Evolutionary conservation across 2,329 filamentous ascomycete genomes (phyloP), one percentile per base, ranked within the genome.

Genomic region (Mariannaea elegans): DNA sequence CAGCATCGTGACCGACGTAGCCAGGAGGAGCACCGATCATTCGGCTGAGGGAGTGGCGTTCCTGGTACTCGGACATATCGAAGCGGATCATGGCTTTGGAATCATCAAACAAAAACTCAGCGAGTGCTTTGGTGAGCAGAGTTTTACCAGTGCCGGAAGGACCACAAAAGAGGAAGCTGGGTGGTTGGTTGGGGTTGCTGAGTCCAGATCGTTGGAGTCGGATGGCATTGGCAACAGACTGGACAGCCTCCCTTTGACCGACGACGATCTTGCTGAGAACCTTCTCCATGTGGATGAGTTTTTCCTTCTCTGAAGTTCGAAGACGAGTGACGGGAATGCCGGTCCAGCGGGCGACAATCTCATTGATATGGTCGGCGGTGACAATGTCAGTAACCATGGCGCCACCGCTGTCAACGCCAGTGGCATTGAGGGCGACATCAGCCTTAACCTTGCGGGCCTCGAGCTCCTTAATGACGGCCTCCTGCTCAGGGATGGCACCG

Each of bases 41-140:
- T 61, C 95, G 89, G 75, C 93, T 97, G 13, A 99, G 86, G 1
- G 94, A 91, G 76, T 99, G 95, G 5, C 94, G 90, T 78, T 99
- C 95, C 78, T 99, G 96, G 77, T 99, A 99, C 78, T 99, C 95
- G 5, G 94, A 98, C 95, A 99, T 99, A 76, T 99, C 95, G 80
- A 99, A 97, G 36, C 95, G 91, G 71, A 99, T 97, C 95, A 99
- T 98, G 31, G 94, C 84, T 81, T 97, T 97, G 23, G 94, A 81
- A 69, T 99, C 95, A 74, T 99, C 95, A 80, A 99, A 99, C 24
- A 99, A 83, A 82, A 99, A 99, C 77, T 99, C 95, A 47, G 95
- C 95, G 60, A 99, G 84, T 14, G 94, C 95, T 79, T 99, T 99
- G 65, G 94, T 98, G 58, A 99, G 88, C 18, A 99, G 83, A 16